Evolutionary conservation across 768 basidiomycete genomes (phyloP), one percentile per base, ranked within the genome.

Genomic region (Saitozyma sp.): DNA sequence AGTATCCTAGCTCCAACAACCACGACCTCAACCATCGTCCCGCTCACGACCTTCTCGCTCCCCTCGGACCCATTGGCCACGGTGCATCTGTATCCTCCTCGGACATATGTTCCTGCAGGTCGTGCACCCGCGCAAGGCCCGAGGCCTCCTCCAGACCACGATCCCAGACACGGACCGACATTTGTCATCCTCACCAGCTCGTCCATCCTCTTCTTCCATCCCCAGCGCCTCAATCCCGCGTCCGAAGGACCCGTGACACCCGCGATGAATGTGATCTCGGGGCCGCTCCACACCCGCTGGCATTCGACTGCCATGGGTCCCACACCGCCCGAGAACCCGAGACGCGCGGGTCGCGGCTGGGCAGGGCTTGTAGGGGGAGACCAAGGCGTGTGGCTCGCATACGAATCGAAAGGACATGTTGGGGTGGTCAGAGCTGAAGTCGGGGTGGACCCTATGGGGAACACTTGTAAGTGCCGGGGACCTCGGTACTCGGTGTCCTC

Each of bases 381-480:
- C 51, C 46, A 66, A 29, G 68, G 60, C 7, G 67, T 72, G 19
- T 75, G 74, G 74, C 58, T 67, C 1, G 74, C 67, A 5, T 67
- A 62, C 59, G 67, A 49, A 11, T 19, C 51, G 37, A 61, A 68
- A 11, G 66, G 58, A 7, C 54, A 65, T 17, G 41, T 54, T 1
- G 61, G 70, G 0, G 62, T 75, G 20, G 56, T 64, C 1, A 61
- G 66, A 46, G 56, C 58, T 6, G 71, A 70, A 19, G 59, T 69
- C 14, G 74, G 69, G 8, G 38, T 54, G n/a, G 51, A 69, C 37
- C 48, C 40, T 11, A 50, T 49, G 17, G 67, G 67, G 8, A 56
- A 10, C 16, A 59, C 43, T n/a, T 68, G 74, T 75, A 43, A 63
- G 73, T 58, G 0, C 13, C 39, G 11, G n/a, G 20, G 9, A 19